Evolutionary conservation across 2,329 filamentous ascomycete species (phyloP).

Genomic region (Phyllachora maydis): DNA sequence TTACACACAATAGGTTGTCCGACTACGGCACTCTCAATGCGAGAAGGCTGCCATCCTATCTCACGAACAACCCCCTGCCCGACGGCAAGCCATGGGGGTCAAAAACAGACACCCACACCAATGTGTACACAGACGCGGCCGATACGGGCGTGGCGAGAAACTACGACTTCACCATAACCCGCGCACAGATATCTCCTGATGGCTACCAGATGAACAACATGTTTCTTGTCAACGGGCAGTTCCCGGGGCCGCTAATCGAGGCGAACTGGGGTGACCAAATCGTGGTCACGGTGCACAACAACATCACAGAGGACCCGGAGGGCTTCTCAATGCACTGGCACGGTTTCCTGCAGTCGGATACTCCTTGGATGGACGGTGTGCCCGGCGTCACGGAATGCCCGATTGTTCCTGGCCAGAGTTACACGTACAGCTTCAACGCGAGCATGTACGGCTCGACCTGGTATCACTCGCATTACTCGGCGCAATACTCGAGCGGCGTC

Average conservation of each 20-base stretch:
- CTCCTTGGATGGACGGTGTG: slow-evolving; percentile 30
- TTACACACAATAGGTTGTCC: too few species aligned
- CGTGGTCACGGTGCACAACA: slow-evolving; percentile 38
- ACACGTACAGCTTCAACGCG: slow-evolving; percentile 31
- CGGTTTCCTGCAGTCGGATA: slow-evolving; percentile 25
- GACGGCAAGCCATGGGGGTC: slow-evolving; percentile 30
- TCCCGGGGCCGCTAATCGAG: slow-evolving; percentile 45
- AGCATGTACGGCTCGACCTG: slow-evolving; percentile 32
- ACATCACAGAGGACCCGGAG: slow-evolving; percentile 28
- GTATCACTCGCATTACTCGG: slow-evolving; percentile 41
- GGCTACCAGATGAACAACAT: slow-evolving; percentile 31
- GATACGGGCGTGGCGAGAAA: slow-evolving; percentile 31
- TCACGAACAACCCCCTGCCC: too few species aligned
- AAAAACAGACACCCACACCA: slow-evolving; percentile 17
- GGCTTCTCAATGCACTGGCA: slow-evolving; percentile 32
- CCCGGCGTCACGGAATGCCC: slow-evolving; percentile 40
- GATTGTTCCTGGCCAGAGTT: slow-evolving; percentile 35
- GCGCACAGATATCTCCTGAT: slow-evolving; percentile 29
- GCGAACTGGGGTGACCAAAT: slow-evolving; percentile 43
- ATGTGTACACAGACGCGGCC: slow-evolving; percentile 26
- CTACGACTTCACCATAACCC: slow-evolving; percentile 31
- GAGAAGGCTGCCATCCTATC: too few species aligned
- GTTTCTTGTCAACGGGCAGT: slow-evolving; percentile 37
- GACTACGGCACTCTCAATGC: too few species aligned
- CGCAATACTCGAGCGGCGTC: slow-evolving; percentile 37